A percentile compares a stretch with the other conserved stretches of the same genome.
Evolutionary conservation across 2,329 filamentous ascomycete species (phyloP).

Genomic region (Colletotrichum coccodes): DNA sequence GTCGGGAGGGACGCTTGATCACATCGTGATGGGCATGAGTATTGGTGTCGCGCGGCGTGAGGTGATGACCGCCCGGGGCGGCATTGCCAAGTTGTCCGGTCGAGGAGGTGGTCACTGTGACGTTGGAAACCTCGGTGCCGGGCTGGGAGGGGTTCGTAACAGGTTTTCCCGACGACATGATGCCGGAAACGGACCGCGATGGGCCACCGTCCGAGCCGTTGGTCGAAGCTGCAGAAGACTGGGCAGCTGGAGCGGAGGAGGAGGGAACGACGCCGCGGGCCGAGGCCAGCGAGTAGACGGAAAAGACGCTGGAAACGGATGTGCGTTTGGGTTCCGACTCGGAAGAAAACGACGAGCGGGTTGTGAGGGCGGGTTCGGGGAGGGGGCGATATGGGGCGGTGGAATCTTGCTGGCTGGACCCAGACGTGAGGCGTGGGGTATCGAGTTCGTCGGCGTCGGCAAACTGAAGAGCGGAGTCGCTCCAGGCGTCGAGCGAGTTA

Average conservation of each 20-base stretch:
- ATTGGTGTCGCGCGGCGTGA: conserved; percentile 52
- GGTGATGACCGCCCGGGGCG: conserved; percentile 55
- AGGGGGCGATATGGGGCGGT: conserved; percentile 46
- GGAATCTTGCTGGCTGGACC: conserved; percentile 40
- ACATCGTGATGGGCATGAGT: conserved; percentile 51
- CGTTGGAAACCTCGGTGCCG: conserved; percentile 61
- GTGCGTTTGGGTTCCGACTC: conserved; percentile 70
- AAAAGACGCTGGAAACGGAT: conserved; percentile 80
- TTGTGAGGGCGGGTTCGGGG: conserved; percentile 59
- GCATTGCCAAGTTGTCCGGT: conserved; percentile 45
- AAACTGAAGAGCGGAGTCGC: conserved; percentile 52
- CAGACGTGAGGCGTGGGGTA: conserved; percentile 55
- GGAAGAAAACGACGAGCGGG: conserved; percentile 60
- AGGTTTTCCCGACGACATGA: conserved; percentile 57
- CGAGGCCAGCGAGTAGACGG: conserved; percentile 76
- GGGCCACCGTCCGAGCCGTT: conserved; percentile 61
- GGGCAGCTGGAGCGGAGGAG: conserved; percentile 66
- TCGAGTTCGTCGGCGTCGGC: conserved; percentile 60
- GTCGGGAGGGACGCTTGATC: conserved; percentile 42
- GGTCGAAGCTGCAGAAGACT: conserved; percentile 62
- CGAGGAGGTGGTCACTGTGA: conserved; percentile 65
- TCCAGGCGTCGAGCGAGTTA: conserved; percentile 50
- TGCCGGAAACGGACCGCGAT: conserved; percentile 54
- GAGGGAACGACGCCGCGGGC: conserved; percentile 57
- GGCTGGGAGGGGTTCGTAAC: conserved; percentile 53